phyloP scores from a whole-genome alignment of 1,139 yeast genomes.

The Blastobotrys raffinosifermentans region DNA sequence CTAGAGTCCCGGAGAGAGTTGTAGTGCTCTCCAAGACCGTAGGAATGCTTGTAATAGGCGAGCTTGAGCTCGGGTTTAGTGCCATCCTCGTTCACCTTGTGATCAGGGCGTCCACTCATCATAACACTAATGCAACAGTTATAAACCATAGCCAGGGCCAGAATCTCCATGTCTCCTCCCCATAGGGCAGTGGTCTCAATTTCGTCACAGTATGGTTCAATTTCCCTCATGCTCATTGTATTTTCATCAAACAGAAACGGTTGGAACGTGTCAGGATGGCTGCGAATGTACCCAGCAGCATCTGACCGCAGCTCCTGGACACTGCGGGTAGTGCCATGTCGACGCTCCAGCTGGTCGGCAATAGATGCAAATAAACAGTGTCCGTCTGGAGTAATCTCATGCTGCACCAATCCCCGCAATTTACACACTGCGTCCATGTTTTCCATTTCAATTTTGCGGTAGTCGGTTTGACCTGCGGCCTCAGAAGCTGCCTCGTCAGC shows the following conservation, averaged over 20 bases:
- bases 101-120: slow-evolving; percentile 67
- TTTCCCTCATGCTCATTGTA: slow-evolving; percentile 54
- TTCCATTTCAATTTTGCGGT: slow-evolving; percentile 63
- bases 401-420: slow-evolving; percentile 43
- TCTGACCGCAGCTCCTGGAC: slow-evolving; percentile 52
- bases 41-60: slow-evolving; percentile 79
- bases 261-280: slow-evolving; percentile 59
- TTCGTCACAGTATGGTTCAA: slow-evolving; percentile 64
- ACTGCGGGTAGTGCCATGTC: slow-evolving; percentile 42
- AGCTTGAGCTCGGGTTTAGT: slow-evolving; percentile 49
- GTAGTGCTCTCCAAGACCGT: slow-evolving; percentile 92
- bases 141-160: slow-evolving; percentile 66
- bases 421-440: slow-evolving; percentile 51
- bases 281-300: slow-evolving; percentile 63
- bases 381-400: slow-evolving; percentile 77
- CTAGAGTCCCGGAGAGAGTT: slow-evolving; percentile 72
- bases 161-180: slow-evolving; percentile 93
- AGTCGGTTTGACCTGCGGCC: slow-evolving; percentile 60
- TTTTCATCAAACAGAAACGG: slow-evolving; percentile 82
- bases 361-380: slow-evolving; percentile 88
- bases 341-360: slow-evolving; percentile 59
- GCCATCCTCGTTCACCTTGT: slow-evolving; percentile 50
- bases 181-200: slow-evolving; percentile 75
- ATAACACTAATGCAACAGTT: slow-evolving; percentile 68
- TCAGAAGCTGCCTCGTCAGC: slow-evolving; percentile 67